phyloP scores from a whole-genome alignment of 805 yeast species.

The Ogataea wickerhamii region DNA sequence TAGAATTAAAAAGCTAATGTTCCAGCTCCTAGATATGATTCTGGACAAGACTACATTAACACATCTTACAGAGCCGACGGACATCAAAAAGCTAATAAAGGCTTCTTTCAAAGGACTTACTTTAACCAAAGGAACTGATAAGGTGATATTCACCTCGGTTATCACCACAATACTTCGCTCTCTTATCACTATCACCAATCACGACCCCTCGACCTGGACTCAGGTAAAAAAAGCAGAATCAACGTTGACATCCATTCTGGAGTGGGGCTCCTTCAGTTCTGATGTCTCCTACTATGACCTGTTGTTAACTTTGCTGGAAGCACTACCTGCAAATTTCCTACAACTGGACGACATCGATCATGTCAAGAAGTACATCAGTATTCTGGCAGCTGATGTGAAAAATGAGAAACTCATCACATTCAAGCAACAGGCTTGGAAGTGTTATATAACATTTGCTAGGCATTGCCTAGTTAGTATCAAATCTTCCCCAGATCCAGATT shows the following conservation, averaged over 20 bases:
- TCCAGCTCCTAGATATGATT: constrained; percentile 36
- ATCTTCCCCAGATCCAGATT: constrained; percentile 2
- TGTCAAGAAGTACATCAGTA: constrained; percentile 9
- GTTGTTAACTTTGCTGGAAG: constrained; percentile 13
- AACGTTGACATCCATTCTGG: constrained; percentile 44
- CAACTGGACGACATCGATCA: constrained; percentile 7
- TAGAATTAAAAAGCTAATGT: constrained; percentile 39
- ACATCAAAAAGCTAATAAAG: constrained; percentile 42
- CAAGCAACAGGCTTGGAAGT: constrained; percentile 27
- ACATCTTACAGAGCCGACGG: constrained; percentile 24
- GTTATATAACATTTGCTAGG: constrained; percentile 18
- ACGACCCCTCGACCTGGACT: constrained; percentile 50
- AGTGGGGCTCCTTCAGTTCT: constrained; percentile 53
- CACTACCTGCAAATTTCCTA: constrained; percentile 23
- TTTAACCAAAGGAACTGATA: constrained; percentile 30
- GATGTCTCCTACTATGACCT: constrained; percentile 45
- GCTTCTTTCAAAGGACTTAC: constrained; percentile 43
- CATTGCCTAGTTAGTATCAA: constrained; percentile 1
- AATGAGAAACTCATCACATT: constrained; percentile 24
- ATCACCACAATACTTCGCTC: constrained; percentile 49
- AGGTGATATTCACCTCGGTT: constrained; percentile 42
- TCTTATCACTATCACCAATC: constrained; percentile 40
- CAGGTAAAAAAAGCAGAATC: constrained; percentile 45
- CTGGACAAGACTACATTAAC: constrained; percentile 12
- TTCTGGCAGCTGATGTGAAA: constrained; percentile 20